Percentiles rank a stretch among this genome's conserved stretches.
phyloP scores from a whole-genome alignment of 2,329 filamentous ascomycete species.

The Scortechinia acanthostroma region DNA sequence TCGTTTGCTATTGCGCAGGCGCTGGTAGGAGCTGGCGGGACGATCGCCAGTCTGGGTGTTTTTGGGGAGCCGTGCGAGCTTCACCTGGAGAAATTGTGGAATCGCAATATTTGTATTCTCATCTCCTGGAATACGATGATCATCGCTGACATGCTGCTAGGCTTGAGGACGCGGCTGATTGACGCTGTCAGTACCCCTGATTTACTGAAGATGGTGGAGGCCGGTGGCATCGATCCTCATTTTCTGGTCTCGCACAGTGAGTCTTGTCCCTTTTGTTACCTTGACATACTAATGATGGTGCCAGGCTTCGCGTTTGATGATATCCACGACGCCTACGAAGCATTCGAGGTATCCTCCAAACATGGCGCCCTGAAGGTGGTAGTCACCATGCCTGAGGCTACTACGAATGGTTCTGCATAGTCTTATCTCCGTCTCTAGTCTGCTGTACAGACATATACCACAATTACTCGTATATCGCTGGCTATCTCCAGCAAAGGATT shows the following conservation, averaged over 20 bases:
- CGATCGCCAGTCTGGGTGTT: slow-evolving; percentile 49
- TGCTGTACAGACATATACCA: no score
- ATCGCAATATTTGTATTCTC: slow-evolving; percentile 36
- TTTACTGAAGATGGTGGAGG: background rate
- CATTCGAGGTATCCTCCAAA: background rate
- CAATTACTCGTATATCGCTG: no score
- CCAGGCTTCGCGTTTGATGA: background rate
- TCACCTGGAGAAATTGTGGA: slow-evolving; percentile 44
- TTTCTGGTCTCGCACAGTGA: background rate
- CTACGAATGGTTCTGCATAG: no score
- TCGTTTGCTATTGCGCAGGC: slow-evolving; percentile 45
- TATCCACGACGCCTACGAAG: background rate
- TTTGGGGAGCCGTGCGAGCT: slow-evolving; percentile 43
- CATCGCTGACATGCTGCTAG: background rate
- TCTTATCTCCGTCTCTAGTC: no score
- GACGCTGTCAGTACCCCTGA: background rate
- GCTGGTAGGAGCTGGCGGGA: slow-evolving; percentile 41
- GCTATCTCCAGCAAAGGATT: no score
- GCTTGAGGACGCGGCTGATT: background rate
- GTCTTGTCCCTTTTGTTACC: no score
- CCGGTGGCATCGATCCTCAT: background rate
- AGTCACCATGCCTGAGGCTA: no score
- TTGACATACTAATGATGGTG: background rate
- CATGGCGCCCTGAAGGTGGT: background rate
- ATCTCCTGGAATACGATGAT: background rate